Percentiles rank a stretch among this genome's conserved stretches.
These are phyloP conservation scores for Eucalyptus pumila DNA, from an alignment of 345 rosid species.

Conservation along the genomic window DNA sequence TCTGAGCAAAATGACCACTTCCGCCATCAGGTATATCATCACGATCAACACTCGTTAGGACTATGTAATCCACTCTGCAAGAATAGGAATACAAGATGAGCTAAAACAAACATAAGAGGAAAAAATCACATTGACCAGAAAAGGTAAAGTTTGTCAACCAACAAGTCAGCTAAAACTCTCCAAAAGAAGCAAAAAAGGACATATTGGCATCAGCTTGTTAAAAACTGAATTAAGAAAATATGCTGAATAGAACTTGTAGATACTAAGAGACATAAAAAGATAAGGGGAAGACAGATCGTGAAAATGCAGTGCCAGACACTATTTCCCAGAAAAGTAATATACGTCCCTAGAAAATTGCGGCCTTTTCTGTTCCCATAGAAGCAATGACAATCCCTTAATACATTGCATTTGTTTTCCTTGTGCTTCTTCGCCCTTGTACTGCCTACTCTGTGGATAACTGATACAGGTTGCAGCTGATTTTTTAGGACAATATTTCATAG, in stretches of 20 bases:
- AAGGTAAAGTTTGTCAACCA: neutral
- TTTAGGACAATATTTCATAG: neutral
- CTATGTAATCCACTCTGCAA: constrained; percentile 91
- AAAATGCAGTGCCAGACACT: neutral
- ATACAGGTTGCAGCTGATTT: neutral
- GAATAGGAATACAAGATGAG: neutral
- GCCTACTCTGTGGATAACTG: neutral
- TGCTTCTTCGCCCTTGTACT: neutral
- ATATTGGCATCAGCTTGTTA: neutral
- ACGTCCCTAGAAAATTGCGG: neutral
- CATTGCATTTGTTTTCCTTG: neutral
- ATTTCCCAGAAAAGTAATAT: neutral
- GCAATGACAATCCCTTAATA: neutral
- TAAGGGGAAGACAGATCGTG: neutral
- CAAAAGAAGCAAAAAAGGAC: neutral
- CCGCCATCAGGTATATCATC: constrained; percentile 98
- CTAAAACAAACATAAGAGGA: neutral
- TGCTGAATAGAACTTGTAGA: neutral
- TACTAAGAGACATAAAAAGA: neutral
- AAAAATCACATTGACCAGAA: neutral
- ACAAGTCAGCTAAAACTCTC: neutral
- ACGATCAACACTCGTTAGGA: constrained; percentile 95
- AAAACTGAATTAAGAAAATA: neutral
- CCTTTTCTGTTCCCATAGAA: neutral
- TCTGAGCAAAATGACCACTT: constrained; percentile 94